A percentile compares a stretch with the other conserved stretches of the same genome.
These are phyloP conservation scores for Alternaria burnsii DNA, from an alignment of 2,329 filamentous ascomycete species.

Conservation along the genomic window DNA sequence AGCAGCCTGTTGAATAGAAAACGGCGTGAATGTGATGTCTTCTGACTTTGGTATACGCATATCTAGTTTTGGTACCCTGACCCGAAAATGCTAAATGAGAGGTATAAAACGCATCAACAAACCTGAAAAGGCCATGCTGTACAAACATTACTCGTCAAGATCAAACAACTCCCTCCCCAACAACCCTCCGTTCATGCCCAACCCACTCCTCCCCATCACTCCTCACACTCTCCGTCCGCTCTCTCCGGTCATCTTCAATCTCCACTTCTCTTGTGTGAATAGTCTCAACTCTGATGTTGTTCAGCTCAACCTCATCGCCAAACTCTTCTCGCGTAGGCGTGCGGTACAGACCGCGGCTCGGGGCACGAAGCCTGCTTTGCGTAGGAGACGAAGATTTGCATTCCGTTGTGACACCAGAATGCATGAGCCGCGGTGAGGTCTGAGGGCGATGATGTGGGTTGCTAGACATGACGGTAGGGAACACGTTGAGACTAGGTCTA, in stretches of 20 bases:
- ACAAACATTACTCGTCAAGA: neutral
- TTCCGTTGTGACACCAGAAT: neutral
- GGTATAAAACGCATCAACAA: neutral
- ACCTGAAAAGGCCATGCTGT: neutral
- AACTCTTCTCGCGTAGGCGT: conserved; percentile 3
- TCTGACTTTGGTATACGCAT: neutral
- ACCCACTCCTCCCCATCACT: conserved; percentile 1
- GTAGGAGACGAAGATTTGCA: neutral
- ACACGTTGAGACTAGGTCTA: neutral
- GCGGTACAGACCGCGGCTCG: neutral
- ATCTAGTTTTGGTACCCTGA: neutral
- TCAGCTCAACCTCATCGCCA: conserved; percentile 28
- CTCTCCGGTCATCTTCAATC: conserved; percentile 11
- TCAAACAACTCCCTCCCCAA: conserved; percentile 2
- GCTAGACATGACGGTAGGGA: neutral
- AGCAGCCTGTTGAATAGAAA: neutral
- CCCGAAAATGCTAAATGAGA: neutral
- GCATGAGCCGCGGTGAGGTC: neutral
- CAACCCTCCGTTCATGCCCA: neutral
- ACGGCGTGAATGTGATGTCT: neutral
- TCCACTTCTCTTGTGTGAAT: conserved; percentile 21
- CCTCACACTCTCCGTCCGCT: conserved; percentile 8
- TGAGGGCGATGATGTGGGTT: neutral
- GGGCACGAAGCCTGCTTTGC: neutral
- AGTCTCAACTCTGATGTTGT: conserved; percentile 27